Base-by-base conservation (phyloP, 108 stramenopile genomes). In the Schizochytrium sp. region DNA sequence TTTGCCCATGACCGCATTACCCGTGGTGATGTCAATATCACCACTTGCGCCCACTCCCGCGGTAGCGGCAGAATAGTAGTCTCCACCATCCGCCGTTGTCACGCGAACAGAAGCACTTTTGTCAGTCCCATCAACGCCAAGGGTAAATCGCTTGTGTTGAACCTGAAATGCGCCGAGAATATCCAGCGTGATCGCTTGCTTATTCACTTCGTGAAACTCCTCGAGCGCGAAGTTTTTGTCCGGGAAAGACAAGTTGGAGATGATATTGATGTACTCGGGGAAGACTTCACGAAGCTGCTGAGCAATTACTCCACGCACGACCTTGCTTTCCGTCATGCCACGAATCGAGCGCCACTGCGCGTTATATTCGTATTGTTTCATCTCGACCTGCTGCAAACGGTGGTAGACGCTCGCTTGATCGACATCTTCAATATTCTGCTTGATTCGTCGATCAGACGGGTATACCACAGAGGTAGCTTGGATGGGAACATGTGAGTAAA, bases 361-460 rank as follows among this genome's bases (percentile, higher is more conserved):
- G 5, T 94, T 95, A 88, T 95, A 96, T 28, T 90, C 88, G 71
- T 96, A 96, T 51, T 94, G 93, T 47, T 89, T 72, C 72, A 96
- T 87, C 57, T 91, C 88, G 6, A 96, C 90, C 45, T 90, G 59
- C 87, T 91, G 91, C 43, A 96, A 89, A 12, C 95, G 88, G 43
- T 96, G 95, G 3, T 95, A 72, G 2, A 96, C 29, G 47, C 93
- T 92, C 21, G 93, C 93, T 1, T 91, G 92, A 58, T 96, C 94
- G 18, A 94, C 93, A 5, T 72, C 87, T 8, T 34, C 48, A 59
- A 96, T 92, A 63, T 94, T 90, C 58, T 93, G 90, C 76, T 96
- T 96, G 53, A 96, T 96, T 19, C 96, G 88, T 5, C 23, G 34
- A 72, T 96, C 96, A 10, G 95, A 96, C 16, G 96, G 91, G 47